These are phyloP conservation scores for Trichoderma cornu-damae DNA, from an alignment of 2,329 filamentous ascomycete genomes.

Conservation along the genomic window DNA sequence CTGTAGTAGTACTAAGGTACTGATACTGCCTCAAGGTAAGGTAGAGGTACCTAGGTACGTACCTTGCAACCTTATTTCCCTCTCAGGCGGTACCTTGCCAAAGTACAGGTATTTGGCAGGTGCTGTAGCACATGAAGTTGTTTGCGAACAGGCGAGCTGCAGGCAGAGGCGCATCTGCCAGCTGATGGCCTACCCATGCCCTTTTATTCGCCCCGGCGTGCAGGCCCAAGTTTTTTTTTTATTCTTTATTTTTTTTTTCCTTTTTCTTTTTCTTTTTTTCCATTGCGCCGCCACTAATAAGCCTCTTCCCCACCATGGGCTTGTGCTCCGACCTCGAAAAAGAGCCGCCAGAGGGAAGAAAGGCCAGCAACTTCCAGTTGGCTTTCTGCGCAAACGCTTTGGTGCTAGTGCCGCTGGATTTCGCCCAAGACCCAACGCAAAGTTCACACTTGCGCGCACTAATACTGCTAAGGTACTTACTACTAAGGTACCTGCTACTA, in stretches of 20 bases:
- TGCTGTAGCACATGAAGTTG: neutral
- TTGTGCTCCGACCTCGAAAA: neutral
- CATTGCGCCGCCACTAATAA: no score
- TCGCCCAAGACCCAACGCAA: neutral
- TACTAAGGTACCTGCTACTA: neutral
- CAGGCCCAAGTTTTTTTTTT: no score
- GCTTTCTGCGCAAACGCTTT: neutral
- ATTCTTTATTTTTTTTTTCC: no score
- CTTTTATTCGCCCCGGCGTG: no score
- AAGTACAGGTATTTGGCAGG: slow-evolving; percentile 1
- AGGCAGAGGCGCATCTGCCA: neutral
- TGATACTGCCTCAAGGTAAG: no score
- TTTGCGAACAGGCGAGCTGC: slow-evolving; percentile 13
- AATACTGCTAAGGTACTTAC: no score
- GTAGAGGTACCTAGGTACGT: no score
- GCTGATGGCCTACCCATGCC: neutral
- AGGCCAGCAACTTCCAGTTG: no score
- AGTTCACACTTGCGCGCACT: neutral
- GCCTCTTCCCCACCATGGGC: no score
- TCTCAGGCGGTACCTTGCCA: neutral
- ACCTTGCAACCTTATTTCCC: neutral
- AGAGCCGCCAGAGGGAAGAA: no score
- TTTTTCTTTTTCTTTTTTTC: no score
- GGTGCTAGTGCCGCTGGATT: neutral
- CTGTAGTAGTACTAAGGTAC: no score